A percentile compares a stretch with the other conserved stretches of the same genome.
Conservation (phyloP, 2,329 filamentous ascomycete species). For the Knufia petricola region DNA sequence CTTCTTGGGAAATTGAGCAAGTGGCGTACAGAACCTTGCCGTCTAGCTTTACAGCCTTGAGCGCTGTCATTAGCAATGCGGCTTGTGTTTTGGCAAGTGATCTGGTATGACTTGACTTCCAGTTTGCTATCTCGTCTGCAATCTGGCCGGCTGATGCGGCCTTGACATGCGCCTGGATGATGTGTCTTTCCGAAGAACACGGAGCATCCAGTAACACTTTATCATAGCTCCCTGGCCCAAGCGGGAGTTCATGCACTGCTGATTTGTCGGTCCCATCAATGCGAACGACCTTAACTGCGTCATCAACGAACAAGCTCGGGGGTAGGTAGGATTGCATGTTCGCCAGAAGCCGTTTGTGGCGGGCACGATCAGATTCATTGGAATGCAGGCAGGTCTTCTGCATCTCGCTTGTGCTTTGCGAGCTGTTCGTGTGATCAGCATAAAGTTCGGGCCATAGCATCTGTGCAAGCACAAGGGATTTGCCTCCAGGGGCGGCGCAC, state of each 20-base stretch:
- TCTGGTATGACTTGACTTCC: conserved; percentile 12
- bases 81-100: conserved; percentile 11
- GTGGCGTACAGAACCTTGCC: conserved; percentile 12
- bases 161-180: conserved; percentile 10
- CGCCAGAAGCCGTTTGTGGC: conserved; percentile 9
- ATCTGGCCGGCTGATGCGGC: conserved; percentile 5
- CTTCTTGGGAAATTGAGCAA: conserved; percentile 12
- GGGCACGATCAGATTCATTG: conserved; percentile 11
- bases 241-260: conserved; percentile 4
- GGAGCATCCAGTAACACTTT: conserved; percentile 12
- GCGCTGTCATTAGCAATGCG: conserved; percentile 10
- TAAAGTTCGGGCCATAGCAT: conserved; percentile 2
- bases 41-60: conserved; percentile 10
- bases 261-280: conserved; percentile 9
- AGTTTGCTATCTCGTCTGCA: conserved; percentile 13
- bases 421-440: background rate
- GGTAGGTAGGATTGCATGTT: conserved; percentile 11
- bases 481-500: conserved; percentile 13
- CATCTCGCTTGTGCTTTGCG: background rate
- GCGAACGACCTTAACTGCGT: conserved; percentile 1
- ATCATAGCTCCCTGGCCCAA: conserved; percentile 9
- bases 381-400: background rate
- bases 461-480: conserved; percentile 11
- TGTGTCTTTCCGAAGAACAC: conserved; percentile 14
- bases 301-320: background rate